These are phyloP conservation scores for Litsea cubeba DNA, from an alignment of 164 flowering plant genomes.

Conservation along the genomic window DNA sequence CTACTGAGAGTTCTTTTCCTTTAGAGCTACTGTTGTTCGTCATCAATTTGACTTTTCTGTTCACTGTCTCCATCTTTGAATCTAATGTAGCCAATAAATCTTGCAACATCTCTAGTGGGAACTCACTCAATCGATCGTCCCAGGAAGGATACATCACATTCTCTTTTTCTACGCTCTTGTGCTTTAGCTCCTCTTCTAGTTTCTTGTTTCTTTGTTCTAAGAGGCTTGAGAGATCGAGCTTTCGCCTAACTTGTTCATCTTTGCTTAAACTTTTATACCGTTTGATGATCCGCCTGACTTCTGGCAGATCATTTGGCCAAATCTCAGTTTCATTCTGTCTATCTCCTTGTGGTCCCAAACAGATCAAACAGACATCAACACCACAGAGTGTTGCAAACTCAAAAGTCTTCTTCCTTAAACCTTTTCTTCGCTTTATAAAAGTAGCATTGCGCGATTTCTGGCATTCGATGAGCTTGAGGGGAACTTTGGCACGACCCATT, in stretches of 20 bases:
- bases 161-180: too few relatives aligned
- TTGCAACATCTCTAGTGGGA: not conserved
- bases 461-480: slow-evolving; percentile 10
- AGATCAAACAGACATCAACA: slow-evolving; percentile 19
- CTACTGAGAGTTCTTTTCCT: not conserved
- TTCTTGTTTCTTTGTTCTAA: slow-evolving; percentile 3
- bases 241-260: slow-evolving; percentile 8
- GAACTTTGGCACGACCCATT: slow-evolving; percentile 23
- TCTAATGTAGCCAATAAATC: not conserved
- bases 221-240: not conserved
- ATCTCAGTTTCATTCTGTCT: not conserved
- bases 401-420: slow-evolving; percentile 19
- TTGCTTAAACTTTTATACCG: not conserved
- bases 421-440: slow-evolving; percentile 16
- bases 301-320: slow-evolving; percentile 1
- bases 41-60: not conserved
- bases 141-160: not conserved
- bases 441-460: slow-evolving; percentile 17
- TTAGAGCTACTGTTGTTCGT: not conserved
- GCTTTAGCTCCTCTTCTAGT: not conserved
- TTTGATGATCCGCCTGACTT: slow-evolving; percentile 3
- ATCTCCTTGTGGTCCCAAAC: not conserved
- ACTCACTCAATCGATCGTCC: not conserved
- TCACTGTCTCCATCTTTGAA: not conserved
- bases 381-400: slow-evolving; percentile 28